Conservation (phyloP, 495 filamentous ascomycete genomes). For the Trichoderma erinaceum region DNA sequence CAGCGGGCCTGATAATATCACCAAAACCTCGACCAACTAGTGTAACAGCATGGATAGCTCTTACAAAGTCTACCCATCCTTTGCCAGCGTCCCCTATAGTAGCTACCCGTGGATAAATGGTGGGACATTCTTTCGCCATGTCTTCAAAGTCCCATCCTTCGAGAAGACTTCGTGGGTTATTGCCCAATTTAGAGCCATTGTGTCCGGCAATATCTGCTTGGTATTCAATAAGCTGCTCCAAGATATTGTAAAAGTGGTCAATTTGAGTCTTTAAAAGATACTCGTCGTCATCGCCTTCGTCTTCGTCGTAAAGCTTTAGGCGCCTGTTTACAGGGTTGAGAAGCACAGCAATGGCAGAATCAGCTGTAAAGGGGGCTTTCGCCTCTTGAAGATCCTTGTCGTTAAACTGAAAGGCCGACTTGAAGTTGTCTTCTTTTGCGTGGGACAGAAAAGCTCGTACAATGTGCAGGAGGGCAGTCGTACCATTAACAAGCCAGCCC, state of each 20-base stretch:
- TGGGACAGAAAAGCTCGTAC: background rate
- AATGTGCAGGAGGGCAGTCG: slow-evolving; percentile 16
- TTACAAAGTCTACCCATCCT: slow-evolving; percentile 32
- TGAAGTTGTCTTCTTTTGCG: background rate
- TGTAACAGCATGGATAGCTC: slow-evolving; percentile 24
- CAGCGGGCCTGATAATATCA: slow-evolving; percentile 21
- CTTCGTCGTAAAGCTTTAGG: background rate
- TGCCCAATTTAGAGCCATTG: background rate
- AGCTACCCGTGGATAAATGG: slow-evolving; percentile 23
- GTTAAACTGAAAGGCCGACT: background rate
- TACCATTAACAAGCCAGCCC: slow-evolving; percentile 31
- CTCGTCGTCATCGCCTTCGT: background rate
- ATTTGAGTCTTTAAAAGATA: background rate
- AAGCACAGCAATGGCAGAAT: background rate
- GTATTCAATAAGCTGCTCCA: background rate
- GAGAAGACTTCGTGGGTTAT: background rate
- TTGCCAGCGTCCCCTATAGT: slow-evolving; percentile 23
- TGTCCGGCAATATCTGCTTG: background rate
- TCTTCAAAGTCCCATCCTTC: background rate
- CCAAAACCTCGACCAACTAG: slow-evolving; percentile 33
- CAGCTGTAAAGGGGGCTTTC: background rate
- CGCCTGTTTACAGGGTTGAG: background rate
- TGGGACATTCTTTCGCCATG: background rate
- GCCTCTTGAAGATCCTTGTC: background rate
- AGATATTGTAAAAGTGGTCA: background rate